Base-by-base conservation (phyloP, 129 eudicot genomes). In the Pseudognaphalium luteoalbum region DNA sequence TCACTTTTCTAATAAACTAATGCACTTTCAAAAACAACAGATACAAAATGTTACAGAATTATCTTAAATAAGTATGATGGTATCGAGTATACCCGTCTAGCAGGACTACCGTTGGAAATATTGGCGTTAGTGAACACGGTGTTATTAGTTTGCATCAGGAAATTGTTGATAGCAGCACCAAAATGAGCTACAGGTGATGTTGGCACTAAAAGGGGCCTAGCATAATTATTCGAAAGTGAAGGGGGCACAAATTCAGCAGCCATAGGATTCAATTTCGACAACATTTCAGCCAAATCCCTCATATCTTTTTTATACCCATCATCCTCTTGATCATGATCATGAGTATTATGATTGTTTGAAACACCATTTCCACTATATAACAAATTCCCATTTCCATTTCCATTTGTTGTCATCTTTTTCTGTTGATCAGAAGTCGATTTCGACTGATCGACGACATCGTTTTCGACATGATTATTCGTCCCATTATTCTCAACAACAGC, bases 181-280 rank as follows among this genome's bases (percentile, higher is more conserved):
- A 84, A 86, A 57, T 80, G 91, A 39, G 83, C 83, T 51, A 35
- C 77, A 57, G 63, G 81, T 15, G 83, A 75, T 10, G 75, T 51
- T 28, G 78, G 86, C 1, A 78, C 76, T 35, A 79, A 7, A 51
- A 81, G 11, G 2, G 85, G 76, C 73, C 78, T 80, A 20, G 20
- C 21, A 29, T 82, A 77, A 63, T 0, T 30, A 63, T 54, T 81
- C 2, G 73, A 64, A n/a, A 77, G 80, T 0, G 93, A 88, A 10
- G 88, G 88, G 5, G 97, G 97, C 63, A 91, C 97, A 76, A 91
- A 91, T 71, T 91, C 97, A 56, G 83, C 85, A 71, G 97, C 97
- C 91, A 85, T 81, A 7, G 97, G 97, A 71, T 91, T 91, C 79
- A 91, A 77, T 63, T 91, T 88, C 0, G 92, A 91, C 69, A 91